A percentile compares a stretch with the other conserved stretches of the same genome.
Evolutionary conservation across 805 yeast genomes (phyloP).

Genomic region (Wickerhamiella siamensis): DNA sequence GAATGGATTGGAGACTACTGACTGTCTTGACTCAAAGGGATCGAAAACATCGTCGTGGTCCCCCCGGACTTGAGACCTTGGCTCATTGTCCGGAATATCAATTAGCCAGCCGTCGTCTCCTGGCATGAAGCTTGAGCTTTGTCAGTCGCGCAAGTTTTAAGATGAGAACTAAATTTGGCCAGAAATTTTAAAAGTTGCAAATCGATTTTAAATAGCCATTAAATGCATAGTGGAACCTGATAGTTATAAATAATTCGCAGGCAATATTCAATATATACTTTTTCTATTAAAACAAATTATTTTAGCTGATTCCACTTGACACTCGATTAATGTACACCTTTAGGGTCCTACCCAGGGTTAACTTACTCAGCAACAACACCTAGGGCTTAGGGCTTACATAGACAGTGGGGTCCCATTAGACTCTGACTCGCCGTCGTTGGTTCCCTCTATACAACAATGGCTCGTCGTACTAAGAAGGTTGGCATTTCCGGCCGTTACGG

Average conservation of each 20-base stretch:
- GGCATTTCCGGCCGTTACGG: slow-evolving; percentile 99
- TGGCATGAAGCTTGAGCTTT: not conserved
- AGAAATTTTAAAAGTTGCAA: too few relatives aligned
- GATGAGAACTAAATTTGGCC: too few relatives aligned
- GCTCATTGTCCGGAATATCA: slow-evolving; percentile 8
- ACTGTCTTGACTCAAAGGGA: slow-evolving; percentile 2
- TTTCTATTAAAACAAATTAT: too few relatives aligned
- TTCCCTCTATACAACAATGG: slow-evolving; percentile 29
- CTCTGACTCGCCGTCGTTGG: not conserved
- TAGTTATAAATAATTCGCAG: too few relatives aligned
- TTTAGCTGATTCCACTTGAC: too few relatives aligned
- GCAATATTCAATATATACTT: too few relatives aligned
- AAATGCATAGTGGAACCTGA: too few relatives aligned
- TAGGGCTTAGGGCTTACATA: not conserved
- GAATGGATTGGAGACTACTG: slow-evolving; percentile 3
- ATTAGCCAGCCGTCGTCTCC: slow-evolving; percentile 18
- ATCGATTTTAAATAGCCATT: too few relatives aligned
- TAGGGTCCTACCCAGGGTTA: too few relatives aligned
- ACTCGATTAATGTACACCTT: too few relatives aligned
- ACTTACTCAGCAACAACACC: not conserved
- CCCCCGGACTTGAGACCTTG: not conserved
- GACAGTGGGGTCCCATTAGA: too few relatives aligned
- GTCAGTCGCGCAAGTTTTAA: not conserved
- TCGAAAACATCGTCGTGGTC: not conserved
- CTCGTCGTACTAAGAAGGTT: slow-evolving; percentile 99